Conservation (phyloP, 441 rosid genomes). For the Corymbia citriodora region DNA sequence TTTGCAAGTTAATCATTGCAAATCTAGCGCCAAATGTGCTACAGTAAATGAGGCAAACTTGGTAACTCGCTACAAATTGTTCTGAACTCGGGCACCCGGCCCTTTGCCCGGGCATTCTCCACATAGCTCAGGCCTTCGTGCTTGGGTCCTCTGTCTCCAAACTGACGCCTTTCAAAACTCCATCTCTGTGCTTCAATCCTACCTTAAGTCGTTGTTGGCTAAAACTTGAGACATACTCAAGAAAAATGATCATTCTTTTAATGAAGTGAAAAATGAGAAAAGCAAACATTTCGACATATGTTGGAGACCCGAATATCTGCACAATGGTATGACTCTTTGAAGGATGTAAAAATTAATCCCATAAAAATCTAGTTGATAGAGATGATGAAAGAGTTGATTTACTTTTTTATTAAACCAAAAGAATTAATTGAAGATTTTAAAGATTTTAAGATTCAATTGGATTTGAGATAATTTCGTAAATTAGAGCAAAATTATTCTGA, state of each 20-base stretch:
- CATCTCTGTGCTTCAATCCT: neutral
- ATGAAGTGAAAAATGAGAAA: neutral
- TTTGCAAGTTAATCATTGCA: neutral
- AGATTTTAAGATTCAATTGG: neutral
- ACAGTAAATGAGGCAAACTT: no score
- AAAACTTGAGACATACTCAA: neutral
- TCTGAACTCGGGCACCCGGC: neutral
- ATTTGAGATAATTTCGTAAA: neutral
- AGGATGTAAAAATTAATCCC: neutral
- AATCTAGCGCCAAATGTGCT: neutral
- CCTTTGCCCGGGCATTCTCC: neutral
- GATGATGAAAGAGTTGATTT: neutral
- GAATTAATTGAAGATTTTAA: neutral
- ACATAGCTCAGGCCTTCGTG: neutral
- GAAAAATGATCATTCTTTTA: neutral
- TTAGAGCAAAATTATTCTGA: neutral
- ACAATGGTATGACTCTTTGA: neutral
- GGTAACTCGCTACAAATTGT: neutral
- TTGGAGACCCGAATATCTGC: neutral
- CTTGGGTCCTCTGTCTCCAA: no score
- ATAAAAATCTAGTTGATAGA: neutral
- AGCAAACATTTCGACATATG: neutral
- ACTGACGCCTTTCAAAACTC: neutral
- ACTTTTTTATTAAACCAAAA: neutral
- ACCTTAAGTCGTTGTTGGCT: neutral